Base-by-base conservation (phyloP, 2,329 filamentous ascomycete species). In the Fusarium liriodendri region DNA sequence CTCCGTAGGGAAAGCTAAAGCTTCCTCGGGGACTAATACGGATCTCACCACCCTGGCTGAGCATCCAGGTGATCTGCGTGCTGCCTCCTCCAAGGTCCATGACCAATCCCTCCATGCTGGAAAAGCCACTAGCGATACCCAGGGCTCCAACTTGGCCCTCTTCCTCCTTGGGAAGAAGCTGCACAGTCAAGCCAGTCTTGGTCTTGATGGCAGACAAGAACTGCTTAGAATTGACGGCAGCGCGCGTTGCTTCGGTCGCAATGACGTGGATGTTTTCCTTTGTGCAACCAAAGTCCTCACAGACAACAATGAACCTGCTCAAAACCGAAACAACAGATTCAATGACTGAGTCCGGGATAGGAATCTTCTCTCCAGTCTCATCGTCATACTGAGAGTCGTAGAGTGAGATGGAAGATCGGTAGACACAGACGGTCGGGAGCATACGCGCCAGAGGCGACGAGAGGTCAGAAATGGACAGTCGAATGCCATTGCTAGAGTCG, bases 21-120 rank as follows among this genome's bases (percentile, higher is more conserved):
- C 90, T 88, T 3, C 89, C 90, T 13, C 79, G 80, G 2, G 87
- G 83, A 35, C 88, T 87, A 66, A 89, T 88, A 22, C 82, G 77
- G 16, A 91, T 84, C 1, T 82, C 78, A 0, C 89, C 89, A 8
- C 85, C 79, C 18, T 83, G 80, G 11, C 86, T 86, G 50, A 87
- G 81, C 78, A 94, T 87, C 91, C 91, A 93, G 16, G 90, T 92
- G 71, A 94, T 86, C 79, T 94, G 92, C 29, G 90, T 92, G 76
- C 89, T 92, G 4, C 92, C 92, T 20, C 92, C 91, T 18, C 92
- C 92, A 2, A 94, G 83, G 82, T 94, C 92, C 91, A 94, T 93
- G 20, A 93, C 90, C 27, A 94, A 80, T 0, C 92, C 92, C 55
- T 86, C 86, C n/a, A 93, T 87, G 35, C 83, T 81, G 2, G 85